Conservation (phyloP, 2,329 filamentous ascomycete species). For the Macrophomina tecta region DNA sequence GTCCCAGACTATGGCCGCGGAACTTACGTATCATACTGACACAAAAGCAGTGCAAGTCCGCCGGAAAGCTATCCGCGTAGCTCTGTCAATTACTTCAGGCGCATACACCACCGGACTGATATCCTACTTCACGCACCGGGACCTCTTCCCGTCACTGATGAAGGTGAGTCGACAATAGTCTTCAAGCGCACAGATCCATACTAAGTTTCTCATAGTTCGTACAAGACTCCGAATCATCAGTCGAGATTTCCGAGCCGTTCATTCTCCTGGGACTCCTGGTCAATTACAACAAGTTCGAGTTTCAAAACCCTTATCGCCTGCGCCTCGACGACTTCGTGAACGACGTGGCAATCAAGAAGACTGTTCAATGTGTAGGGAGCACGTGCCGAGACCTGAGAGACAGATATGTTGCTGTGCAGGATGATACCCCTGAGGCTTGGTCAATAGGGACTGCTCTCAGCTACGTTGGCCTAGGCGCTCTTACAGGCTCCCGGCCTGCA, state of each 20-base stretch:
- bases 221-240: conserved; percentile 72
- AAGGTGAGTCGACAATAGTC: conserved; percentile 63
- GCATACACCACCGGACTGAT: conserved; percentile 94
- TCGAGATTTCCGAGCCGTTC: conserved; percentile 73
- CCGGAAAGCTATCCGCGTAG: conserved; percentile 78
- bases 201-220: conserved; percentile 66
- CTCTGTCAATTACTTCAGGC: conserved; percentile 85
- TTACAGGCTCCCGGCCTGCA: conserved; percentile 70
- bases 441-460: conserved; percentile 78
- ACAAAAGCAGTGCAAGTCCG: conserved; percentile 68
- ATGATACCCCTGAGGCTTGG: conserved; percentile 92
- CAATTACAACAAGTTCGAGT: conserved; percentile 99
- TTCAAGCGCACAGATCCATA: not conserved
- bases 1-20: too few relatives aligned
- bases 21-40: not conserved
- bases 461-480: conserved; percentile 81
- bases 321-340: conserved; percentile 96
- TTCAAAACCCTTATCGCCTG: conserved; percentile 93
- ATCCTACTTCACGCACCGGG: conserved; percentile 92
- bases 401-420: conserved; percentile 83
- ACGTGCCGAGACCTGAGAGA: conserved; percentile 72
- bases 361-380: conserved; percentile 76
- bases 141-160: conserved; percentile 93
- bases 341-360: conserved; percentile 81
- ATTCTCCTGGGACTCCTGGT: conserved; percentile 83